Base-by-base conservation (phyloP, 495 filamentous ascomycete genomes). In the Neurospora terricola region DNA sequence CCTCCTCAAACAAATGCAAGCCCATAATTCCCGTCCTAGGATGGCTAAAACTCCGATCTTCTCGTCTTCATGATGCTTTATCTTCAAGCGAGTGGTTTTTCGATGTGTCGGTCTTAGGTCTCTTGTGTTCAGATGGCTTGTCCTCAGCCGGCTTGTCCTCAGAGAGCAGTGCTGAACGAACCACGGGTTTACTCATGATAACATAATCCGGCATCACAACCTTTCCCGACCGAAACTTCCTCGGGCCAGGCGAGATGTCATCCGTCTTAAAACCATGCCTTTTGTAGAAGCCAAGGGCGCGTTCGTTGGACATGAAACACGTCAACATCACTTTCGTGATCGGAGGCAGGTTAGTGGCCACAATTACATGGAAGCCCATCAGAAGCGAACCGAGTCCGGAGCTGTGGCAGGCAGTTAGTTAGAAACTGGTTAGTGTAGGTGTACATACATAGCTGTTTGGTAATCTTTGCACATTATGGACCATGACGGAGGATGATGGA, bases 251-350 rank as follows among this genome's bases (percentile, higher is more conserved):
- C 14, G 90, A 92, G 71, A 86, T 90, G 62, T 89, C 88, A 80
- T 94, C 92, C 72, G 84, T 84, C 39, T 73, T 81, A 80, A 90
- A 97, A 10, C 93, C 94, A 34, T 88, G 74, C 79, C 84, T 86
- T 74, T 83, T 78, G 81, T 97, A 97, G 75, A 96, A 94, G 38
- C 70, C 73, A 62, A 86, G 74, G 4, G 87, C 94, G 27, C 77
- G 80, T 71, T 76, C 75, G 82, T 97, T 97, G 10, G 84, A 82
- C 70, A 86, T 80, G 77, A 96, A 96, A 71, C 92, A 91, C 4
- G 94, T 96, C 80, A 97, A 83, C 94, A 97, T 97, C 30, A 89
- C 83, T 81, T 94, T 95, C 74, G 87, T 83, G 70, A 94, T 79
- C 0, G 84, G 84, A 4, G 84, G 82, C 8, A 87, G 81, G 68